Evolutionary conservation across 2,329 filamentous ascomycete genomes (phyloP).

Genomic region (Cladorrhinum sp.): DNA sequence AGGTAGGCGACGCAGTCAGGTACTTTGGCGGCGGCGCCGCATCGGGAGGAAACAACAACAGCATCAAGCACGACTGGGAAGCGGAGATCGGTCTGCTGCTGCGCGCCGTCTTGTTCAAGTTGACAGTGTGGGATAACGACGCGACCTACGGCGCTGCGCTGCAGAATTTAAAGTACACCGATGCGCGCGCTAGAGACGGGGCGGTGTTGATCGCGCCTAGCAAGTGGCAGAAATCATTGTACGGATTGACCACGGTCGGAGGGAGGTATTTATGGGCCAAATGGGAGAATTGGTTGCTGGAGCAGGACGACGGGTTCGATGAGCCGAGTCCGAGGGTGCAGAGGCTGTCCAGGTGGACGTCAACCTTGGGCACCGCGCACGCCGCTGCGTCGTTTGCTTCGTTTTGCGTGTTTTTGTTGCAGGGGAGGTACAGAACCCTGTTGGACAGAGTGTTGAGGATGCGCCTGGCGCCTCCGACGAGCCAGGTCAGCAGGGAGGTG

Average conservation of each 20-base stretch:
- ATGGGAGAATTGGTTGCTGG: slow-evolving; percentile 83
- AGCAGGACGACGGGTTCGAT: slow-evolving; percentile 72
- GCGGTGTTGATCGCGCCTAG: slow-evolving; percentile 66
- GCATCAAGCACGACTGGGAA: slow-evolving; percentile 81
- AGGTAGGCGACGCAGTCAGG: slow-evolving; percentile 84
- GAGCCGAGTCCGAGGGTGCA: slow-evolving; percentile 50
- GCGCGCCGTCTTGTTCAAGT: slow-evolving; percentile 81
- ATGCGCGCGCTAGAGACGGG: slow-evolving; percentile 63
- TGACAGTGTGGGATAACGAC: slow-evolving; percentile 94
- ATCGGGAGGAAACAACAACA: slow-evolving; percentile 44
- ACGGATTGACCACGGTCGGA: slow-evolving; percentile 81
- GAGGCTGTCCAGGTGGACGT: slow-evolving; percentile 67
- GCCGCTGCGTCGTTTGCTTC: slow-evolving; percentile 78
- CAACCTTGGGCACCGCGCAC: slow-evolving; percentile 67
- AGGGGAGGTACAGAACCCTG: slow-evolving; percentile 86
- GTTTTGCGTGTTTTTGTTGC: slow-evolving; percentile 86
- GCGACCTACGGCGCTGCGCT: slow-evolving; percentile 90
- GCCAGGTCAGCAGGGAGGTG: slow-evolving; percentile 83
- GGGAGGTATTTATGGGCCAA: slow-evolving; percentile 88
- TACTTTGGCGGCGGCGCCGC: slow-evolving; percentile 69
- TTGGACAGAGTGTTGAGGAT: slow-evolving; percentile 82
- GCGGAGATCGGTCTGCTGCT: slow-evolving; percentile 78
- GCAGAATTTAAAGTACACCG: slow-evolving; percentile 86
- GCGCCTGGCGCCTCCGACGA: slow-evolving; percentile 79
- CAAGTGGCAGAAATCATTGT: slow-evolving; percentile 77